A percentile compares a stretch with the other conserved stretches of the same genome.
These are phyloP conservation scores for Centaurea solstitialis DNA, from an alignment of 129 eudicot genomes.

Conservation along the genomic window DNA sequence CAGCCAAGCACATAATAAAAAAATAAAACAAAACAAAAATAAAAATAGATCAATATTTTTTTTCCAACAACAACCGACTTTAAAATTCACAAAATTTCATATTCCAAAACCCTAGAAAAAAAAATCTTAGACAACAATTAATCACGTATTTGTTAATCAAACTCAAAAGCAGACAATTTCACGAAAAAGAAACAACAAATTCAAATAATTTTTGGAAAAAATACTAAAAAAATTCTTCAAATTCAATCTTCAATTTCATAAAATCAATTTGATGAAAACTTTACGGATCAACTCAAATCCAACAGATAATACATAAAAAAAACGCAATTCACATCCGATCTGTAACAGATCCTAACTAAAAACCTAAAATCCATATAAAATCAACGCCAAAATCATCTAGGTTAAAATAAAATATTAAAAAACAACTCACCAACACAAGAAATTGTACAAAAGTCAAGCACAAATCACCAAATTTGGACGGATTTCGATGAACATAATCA, in stretches of 20 bases:
- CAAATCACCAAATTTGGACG: slow-evolving; percentile 3
- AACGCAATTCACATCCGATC: slow-evolving; percentile 25
- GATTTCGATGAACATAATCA: not conserved
- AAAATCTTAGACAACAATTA: not conserved
- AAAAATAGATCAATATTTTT: not conserved
- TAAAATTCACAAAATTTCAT: slow-evolving; percentile 1
- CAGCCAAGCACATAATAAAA: not conserved
- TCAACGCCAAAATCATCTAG: not conserved
- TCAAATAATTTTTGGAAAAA: not conserved
- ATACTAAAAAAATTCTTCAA: not conserved
- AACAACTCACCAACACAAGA: slow-evolving; percentile 14
- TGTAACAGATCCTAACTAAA: not conserved
- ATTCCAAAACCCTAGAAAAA: slow-evolving; percentile 9
- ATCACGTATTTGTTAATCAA: not conserved
- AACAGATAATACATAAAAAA: not conserved
- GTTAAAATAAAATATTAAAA: not conserved
- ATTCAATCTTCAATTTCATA: not conserved
- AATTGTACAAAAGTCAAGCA: slow-evolving; percentile 9
- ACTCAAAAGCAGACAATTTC: not conserved
- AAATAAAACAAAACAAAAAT: not conserved
- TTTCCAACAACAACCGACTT: not conserved
- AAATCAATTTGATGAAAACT: not conserved
- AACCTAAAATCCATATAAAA: not conserved
- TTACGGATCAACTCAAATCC: slow-evolving; percentile 15
- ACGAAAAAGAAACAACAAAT: not conserved